Conservation (phyloP, 1,139 yeast genomes). For the Hyphopichia buzzinii region DNA sequence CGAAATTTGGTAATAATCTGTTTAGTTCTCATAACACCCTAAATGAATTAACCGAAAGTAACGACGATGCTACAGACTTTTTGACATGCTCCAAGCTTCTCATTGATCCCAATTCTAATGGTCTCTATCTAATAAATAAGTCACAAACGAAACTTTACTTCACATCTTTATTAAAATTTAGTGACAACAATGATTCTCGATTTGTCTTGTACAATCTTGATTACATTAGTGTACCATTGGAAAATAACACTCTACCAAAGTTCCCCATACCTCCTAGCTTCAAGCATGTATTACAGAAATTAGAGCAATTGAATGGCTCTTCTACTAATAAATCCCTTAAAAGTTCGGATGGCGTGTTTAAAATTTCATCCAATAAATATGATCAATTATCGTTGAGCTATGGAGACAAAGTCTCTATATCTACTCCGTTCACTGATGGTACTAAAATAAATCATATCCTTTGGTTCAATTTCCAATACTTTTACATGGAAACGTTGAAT, state of each 20-base stretch:
- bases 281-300: conserved; percentile 22
- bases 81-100: conserved; percentile 21
- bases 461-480: conserved; percentile 42
- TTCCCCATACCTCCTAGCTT: conserved; percentile 34
- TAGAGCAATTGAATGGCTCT: conserved; percentile 20
- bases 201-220: conserved; percentile 25
- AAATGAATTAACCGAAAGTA: conserved; percentile 21
- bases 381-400: conserved; percentile 33
- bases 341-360: conserved; percentile 19
- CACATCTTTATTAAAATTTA: conserved; percentile 20
- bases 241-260: conserved; percentile 15
- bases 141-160: conserved; percentile 17
- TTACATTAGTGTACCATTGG: conserved; percentile 19
- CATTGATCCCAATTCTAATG: conserved; percentile 27
- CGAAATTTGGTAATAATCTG: conserved; percentile 35
- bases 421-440: conserved; percentile 34
- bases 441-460: conserved; percentile 31
- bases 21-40: conserved; percentile 27
- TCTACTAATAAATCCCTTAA: conserved; percentile 11
- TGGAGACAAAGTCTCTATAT: conserved; percentile 32
- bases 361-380: conserved; percentile 20
- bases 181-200: conserved; percentile 10
- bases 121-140: conserved; percentile 21
- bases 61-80: conserved; percentile 17
- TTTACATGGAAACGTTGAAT: conserved; percentile 32